phyloP scores from a whole-genome alignment of 2,329 filamentous ascomycete genomes.

The Bipolaris sorokiniana region DNA sequence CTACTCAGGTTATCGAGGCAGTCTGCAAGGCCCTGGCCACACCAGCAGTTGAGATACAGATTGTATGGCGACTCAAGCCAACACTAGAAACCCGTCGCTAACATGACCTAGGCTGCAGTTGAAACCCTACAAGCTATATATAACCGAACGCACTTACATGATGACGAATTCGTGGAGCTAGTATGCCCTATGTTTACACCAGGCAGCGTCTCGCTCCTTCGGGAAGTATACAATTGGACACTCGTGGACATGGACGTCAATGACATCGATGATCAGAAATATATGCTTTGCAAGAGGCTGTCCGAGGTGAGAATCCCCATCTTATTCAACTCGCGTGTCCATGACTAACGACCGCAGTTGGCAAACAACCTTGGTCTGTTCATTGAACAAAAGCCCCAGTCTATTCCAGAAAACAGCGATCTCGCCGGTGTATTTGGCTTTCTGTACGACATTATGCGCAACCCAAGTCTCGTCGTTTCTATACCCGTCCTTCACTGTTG shows the following conservation, averaged over 20 bases:
- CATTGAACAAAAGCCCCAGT: constrained; percentile 75
- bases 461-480: constrained; percentile 87
- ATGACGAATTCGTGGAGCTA: constrained; percentile 78
- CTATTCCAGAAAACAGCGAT: constrained; percentile 69
- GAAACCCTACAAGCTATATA: constrained; percentile 87
- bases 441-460: constrained; percentile 78
- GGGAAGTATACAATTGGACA: constrained; percentile 79
- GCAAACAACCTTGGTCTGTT: constrained; percentile 85
- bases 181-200: constrained; percentile 79
- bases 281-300: constrained; percentile 90
- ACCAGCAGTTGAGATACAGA: constrained; percentile 44
- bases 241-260: constrained; percentile 76
- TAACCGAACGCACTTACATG: constrained; percentile 72
- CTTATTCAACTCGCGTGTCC: constrained; percentile 8
- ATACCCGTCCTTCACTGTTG: constrained; percentile 91
- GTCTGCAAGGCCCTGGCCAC: constrained; percentile 50
- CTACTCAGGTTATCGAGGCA: constrained; percentile 50
- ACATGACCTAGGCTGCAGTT: constrained; percentile 60
- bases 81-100: constrained; percentile 14
- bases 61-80: constrained; percentile 28
- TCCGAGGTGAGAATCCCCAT: constrained; percentile 70
- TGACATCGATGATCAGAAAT: constrained; percentile 89
- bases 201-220: constrained; percentile 73
- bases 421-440: constrained; percentile 79
- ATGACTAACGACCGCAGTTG: constrained; percentile 61